A percentile compares a stretch with the other conserved stretches of the same genome.
Evolutionary conservation across 208 protist species (phyloP).

Genomic region (Trypanosoma cruzi): DNA sequence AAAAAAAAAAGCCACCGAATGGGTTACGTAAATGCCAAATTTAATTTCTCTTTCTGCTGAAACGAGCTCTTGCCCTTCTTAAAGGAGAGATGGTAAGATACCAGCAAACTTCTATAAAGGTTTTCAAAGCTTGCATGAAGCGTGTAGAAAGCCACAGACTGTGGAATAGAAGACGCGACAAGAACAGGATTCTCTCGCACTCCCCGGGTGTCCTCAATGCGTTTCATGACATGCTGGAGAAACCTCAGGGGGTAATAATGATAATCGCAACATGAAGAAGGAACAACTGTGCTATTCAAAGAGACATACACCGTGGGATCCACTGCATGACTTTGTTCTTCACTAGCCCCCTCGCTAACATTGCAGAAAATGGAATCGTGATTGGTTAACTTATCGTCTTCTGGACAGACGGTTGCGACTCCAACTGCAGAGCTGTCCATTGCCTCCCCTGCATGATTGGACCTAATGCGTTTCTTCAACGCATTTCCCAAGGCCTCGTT

Average conservation of each 20-base stretch:
- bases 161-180: constrained; percentile 28
- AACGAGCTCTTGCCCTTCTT: neutral
- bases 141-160: constrained; percentile 21
- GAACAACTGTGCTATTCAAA: neutral
- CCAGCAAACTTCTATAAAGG: constrained; percentile 31
- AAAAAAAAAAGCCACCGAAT: neutral
- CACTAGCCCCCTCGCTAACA: constrained; percentile 12
- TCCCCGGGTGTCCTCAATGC: constrained; percentile 22
- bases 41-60: neutral
- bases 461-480: neutral
- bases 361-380: neutral
- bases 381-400: constrained; percentile 9
- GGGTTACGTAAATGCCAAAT: neutral
- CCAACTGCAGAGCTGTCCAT: neutral
- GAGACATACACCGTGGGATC: neutral
- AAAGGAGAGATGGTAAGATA: constrained; percentile 28
- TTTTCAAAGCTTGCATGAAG: constrained; percentile 13
- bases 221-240: constrained; percentile 11
- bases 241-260: constrained; percentile 24
- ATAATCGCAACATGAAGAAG: constrained; percentile 1
- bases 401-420: neutral
- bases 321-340: neutral
- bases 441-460: neutral
- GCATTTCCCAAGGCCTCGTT: neutral
- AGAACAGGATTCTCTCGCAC: constrained; percentile 23